Conservation (phyloP, 176 grass and related monocot species). For the Eragrostis nindensis region DNA sequence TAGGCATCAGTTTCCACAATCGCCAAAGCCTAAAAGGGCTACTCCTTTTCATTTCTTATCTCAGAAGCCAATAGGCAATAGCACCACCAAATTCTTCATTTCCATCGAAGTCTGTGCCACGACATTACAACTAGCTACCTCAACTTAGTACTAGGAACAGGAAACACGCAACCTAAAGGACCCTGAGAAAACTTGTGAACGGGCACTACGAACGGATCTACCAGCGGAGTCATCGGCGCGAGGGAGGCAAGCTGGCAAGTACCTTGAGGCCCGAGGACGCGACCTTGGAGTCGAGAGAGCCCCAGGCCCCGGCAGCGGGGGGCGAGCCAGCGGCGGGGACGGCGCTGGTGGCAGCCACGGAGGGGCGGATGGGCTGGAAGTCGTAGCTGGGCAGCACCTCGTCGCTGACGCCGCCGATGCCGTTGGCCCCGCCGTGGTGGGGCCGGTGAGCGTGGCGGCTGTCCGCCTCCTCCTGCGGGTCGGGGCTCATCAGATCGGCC, state of each 20-base stretch:
- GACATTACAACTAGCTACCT: background rate
- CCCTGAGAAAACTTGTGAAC: background rate
- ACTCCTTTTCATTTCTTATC: background rate
- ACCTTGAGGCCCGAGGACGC: constrained; percentile 54
- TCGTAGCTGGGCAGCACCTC: constrained; percentile 76
- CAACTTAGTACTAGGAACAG: background rate
- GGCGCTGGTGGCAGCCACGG: constrained; percentile 4
- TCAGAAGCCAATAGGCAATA: background rate
- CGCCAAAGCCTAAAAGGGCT: constrained; percentile 4
- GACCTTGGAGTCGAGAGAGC: constrained; percentile 54
- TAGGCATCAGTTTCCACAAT: background rate
- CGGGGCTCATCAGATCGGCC: constrained; percentile 64
- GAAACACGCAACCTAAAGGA: background rate
- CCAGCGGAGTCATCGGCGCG: background rate
- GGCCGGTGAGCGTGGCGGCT: constrained; percentile 19
- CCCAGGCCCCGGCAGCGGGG: constrained; percentile 23
- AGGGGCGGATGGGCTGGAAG: constrained; percentile 65
- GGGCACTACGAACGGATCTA: constrained; percentile 32
- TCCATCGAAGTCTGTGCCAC: background rate
- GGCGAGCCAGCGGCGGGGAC: background rate
- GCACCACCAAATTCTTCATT: background rate
- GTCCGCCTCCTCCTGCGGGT: constrained; percentile 49
- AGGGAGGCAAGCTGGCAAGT: background rate
- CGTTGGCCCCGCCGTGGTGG: constrained; percentile 7
- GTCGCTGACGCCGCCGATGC: background rate